A percentile compares a stretch with the other conserved stretches of the same genome.
Evolutionary conservation across 1,139 yeast species (phyloP).

Genomic region (Kodamaea fungicola): DNA sequence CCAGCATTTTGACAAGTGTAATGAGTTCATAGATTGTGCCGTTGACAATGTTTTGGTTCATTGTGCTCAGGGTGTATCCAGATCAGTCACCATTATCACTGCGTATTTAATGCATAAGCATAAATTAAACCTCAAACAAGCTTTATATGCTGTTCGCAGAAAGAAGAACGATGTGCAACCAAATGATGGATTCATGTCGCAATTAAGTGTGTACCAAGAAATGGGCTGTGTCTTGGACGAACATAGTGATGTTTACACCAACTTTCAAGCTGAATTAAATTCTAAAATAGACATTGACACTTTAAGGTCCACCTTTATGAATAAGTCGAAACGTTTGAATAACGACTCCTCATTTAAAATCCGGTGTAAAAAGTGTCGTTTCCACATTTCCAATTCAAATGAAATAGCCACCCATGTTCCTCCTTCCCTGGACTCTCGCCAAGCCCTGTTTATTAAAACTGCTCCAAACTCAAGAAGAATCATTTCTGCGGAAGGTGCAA

Average conservation of each 20-base stretch:
- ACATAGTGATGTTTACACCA: slow-evolving; percentile 22
- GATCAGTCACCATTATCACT: slow-evolving; percentile 69
- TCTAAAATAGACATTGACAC: slow-evolving; percentile 24
- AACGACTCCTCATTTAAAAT: slow-evolving; percentile 28
- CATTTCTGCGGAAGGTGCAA: slow-evolving; percentile 49
- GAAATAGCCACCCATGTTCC: slow-evolving; percentile 58
- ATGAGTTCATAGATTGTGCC: slow-evolving; percentile 65
- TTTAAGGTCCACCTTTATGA: slow-evolving; percentile 6
- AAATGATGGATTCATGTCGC: slow-evolving; percentile 74
- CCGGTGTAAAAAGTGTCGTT: slow-evolving; percentile 71
- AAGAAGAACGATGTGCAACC: slow-evolving; percentile 62
- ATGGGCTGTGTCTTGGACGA: slow-evolving; percentile 29
- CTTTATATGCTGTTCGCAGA: slow-evolving; percentile 68
- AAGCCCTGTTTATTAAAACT: slow-evolving; percentile 58
- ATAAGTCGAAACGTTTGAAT: slow-evolving; percentile 4
- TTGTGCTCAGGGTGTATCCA: slow-evolving; percentile 85
- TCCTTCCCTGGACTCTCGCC: slow-evolving; percentile 59
- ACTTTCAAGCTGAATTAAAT: slow-evolving; percentile 23
- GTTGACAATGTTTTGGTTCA: slow-evolving; percentile 55
- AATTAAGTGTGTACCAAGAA: slow-evolving; percentile 55
- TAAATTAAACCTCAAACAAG: slow-evolving; percentile 54
- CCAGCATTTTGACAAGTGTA: slow-evolving; percentile 55
- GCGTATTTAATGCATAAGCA: slow-evolving; percentile 81
- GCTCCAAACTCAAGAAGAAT: slow-evolving; percentile 60
- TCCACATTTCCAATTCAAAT: slow-evolving; percentile 45